Evolutionary conservation across 2,329 filamentous ascomycete genomes (phyloP).

Genomic region (Xylariaceae sp.): DNA sequence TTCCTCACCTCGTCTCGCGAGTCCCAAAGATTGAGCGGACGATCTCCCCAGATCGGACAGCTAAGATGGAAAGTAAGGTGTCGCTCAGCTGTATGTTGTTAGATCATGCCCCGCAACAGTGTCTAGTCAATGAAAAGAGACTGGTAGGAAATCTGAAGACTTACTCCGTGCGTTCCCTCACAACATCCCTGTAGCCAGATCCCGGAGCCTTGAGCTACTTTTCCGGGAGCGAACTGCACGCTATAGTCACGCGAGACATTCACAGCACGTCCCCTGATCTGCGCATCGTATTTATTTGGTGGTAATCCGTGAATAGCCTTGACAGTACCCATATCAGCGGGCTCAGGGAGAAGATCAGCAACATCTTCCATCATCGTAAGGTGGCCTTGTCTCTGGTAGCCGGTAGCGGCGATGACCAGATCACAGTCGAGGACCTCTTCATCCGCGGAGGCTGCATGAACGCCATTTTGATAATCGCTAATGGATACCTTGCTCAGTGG

Average conservation of each 20-base stretch:
- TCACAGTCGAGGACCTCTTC: slow-evolving; percentile 71
- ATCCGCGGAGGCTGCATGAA: slow-evolving; percentile 23
- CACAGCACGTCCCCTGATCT: slow-evolving; percentile 48
- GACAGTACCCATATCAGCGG: slow-evolving; percentile 14
- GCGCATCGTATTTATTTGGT: slow-evolving; percentile 21
- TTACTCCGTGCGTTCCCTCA: slow-evolving; percentile 85
- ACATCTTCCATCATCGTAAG: slow-evolving; percentile 69
- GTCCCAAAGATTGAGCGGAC: slow-evolving; percentile 27
- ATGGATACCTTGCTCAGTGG: slow-evolving; percentile 32
- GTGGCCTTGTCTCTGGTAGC: slow-evolving; percentile 76
- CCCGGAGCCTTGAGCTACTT: slow-evolving; percentile 69
- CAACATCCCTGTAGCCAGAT: slow-evolving; percentile 94
- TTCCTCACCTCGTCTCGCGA: slow-evolving; percentile 4
- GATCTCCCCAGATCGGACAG: slow-evolving; percentile 26
- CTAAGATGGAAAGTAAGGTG: slow-evolving; percentile 26
- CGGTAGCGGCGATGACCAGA: slow-evolving; percentile 80
- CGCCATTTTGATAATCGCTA: background rate
- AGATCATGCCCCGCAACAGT: background rate
- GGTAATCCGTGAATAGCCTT: slow-evolving; percentile 10
- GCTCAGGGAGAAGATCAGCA: slow-evolving; percentile 59
- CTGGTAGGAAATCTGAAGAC: slow-evolving; percentile 34
- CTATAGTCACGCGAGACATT: slow-evolving; percentile 72
- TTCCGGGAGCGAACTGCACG: slow-evolving; percentile 64
- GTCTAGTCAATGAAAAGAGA: background rate
- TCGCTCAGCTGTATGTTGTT: slow-evolving; percentile 22